A percentile compares a stretch with the other conserved stretches of the same genome.
Conservation (phyloP, 2,329 filamentous ascomycete genomes). For the Aureobasidium mangrovei region DNA sequence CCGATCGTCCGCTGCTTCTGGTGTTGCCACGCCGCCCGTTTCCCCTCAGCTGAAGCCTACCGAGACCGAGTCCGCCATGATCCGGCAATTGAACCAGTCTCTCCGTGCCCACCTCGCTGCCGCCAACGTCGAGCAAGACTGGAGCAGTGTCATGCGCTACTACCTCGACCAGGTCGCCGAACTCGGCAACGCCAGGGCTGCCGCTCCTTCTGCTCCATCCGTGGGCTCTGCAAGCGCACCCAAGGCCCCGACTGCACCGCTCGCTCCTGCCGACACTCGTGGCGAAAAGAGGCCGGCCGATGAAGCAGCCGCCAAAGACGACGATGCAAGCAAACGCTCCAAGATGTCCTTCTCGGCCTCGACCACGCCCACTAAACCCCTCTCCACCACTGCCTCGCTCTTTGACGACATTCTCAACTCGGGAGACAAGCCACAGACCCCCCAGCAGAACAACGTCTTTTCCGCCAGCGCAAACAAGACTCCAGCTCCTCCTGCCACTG, state of each 20-base stretch:
- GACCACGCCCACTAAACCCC: constrained; percentile 8
- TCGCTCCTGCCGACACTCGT: not conserved
- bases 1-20: not conserved
- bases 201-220: not conserved
- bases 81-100: constrained; percentile 6
- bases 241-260: not conserved
- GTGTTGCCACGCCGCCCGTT: constrained; percentile 4
- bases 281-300: constrained; percentile 7
- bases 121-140: not conserved
- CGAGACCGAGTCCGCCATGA: not conserved
- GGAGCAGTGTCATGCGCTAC: not conserved
- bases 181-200: not conserved
- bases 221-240: not conserved
- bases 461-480: constrained; percentile 6
- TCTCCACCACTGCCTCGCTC: constrained; percentile 14
- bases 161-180: constrained; percentile 2
- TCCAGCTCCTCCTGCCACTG: not conserved
- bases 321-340: constrained; percentile 7
- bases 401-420: constrained; percentile 16
- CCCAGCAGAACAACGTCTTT: constrained; percentile 1
- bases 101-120: not conserved
- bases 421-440: constrained; percentile 1
- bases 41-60: constrained; percentile 1
- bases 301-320: constrained; percentile 1
- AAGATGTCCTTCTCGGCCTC: not conserved